Conservation (phyloP, 345 rosid species). For the Eutrema yunnanense region DNA sequence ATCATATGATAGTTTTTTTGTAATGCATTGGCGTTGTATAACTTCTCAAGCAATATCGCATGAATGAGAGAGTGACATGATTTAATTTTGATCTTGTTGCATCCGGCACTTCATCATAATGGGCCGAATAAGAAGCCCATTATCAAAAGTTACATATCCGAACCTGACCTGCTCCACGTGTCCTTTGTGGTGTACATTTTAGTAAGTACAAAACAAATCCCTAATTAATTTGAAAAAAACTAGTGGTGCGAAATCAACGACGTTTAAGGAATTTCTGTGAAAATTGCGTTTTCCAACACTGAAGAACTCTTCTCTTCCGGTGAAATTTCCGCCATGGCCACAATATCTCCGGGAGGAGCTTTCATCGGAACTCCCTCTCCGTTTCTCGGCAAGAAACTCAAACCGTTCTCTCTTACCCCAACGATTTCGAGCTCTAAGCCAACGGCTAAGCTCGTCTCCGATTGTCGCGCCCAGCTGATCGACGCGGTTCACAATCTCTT, state of each 20-base stretch:
- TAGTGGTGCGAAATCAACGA: conserved; percentile 24
- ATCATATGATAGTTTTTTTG: too few species aligned
- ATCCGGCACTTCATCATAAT: neutral
- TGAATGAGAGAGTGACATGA: neutral
- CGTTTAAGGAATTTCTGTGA: neutral
- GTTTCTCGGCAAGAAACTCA: conserved; percentile 62
- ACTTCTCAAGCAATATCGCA: neutral
- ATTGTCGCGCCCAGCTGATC: conserved; percentile 46
- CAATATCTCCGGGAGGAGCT: conserved; percentile 52
- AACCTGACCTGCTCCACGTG: neutral
- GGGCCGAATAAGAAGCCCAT: neutral
- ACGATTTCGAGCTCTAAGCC: conserved; percentile 24
- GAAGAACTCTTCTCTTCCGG: conserved; percentile 10
- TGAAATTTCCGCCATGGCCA: conserved; percentile 43
- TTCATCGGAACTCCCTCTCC: conserved; percentile 41
- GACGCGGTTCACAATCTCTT: conserved; percentile 64
- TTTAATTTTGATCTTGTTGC: too few species aligned
- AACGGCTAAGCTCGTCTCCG: conserved; percentile 27
- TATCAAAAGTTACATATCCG: neutral
- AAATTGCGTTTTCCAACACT: neutral
- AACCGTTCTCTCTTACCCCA: conserved; percentile 25
- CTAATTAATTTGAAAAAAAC: neutral
- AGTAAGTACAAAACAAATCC: too few species aligned
- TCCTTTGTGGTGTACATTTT: conserved; percentile 1
- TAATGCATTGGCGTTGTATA: neutral